Evolutionary conservation across 179 eudicot species (phyloP), one percentile per base, ranked within the genome.

Genomic region (Carnegiea gigantea): DNA sequence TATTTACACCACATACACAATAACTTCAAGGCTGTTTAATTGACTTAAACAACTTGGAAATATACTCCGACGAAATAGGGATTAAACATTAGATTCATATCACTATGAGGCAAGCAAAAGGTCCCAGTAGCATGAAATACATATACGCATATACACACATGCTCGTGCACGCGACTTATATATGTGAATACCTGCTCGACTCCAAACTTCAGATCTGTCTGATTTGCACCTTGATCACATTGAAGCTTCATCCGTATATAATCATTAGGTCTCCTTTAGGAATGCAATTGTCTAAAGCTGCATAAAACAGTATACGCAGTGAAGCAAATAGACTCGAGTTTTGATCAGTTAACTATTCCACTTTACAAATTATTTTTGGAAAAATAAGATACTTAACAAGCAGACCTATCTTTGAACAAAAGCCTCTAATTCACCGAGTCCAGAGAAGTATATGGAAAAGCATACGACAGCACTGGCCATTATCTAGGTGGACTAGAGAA

Each of bases 381-480:
- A 80, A 77, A 59, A 28, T 59, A 70, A 53, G 57, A 77, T 24
- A 9, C 12, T 23, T 33, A 36, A 75, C 15, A 20, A 78, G 75
- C 2, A 60, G n/a, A n/a, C 38, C 21, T 18, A 24, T 38, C 77
- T 74, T 54, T 17, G 44, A 40, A 40, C 21, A 7, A 10, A 33
- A 53, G 73, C 73, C n/a, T 38, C 30, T 33, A 10, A 76, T 40
- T 44, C 73, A 77, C 28, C 46, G 78, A 67, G 79, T n/a, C 74
- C 76, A 64, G 53, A 12, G 20, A 36, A 51, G 68, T 53, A 74
- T 30, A 81, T 30, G n/a, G 73, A 77, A 77, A 53, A 24, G 36
- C 82, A 65, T 70, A 70, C 76, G 68, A 72, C 36, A 68, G 81
- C 78, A 81, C 30, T 48, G 65, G 51, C 73, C 73, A 36, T 43